Evolutionary conservation across 345 rosid species (phyloP), one percentile per base, ranked within the genome.

Genomic region (Excoecaria cochinchinensis): DNA sequence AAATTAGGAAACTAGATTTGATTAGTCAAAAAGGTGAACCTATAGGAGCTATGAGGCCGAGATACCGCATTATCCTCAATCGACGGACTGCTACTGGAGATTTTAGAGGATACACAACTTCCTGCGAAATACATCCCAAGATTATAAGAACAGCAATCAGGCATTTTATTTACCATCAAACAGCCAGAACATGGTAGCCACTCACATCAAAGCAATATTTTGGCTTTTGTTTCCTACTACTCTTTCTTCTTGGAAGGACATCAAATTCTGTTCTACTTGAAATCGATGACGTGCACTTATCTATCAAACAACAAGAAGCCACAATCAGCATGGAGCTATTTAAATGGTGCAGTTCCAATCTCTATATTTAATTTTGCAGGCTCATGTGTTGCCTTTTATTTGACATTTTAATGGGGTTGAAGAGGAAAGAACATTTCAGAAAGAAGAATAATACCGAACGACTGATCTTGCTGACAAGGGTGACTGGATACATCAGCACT

Each of bases 31-130:
- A 82, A 38, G 76, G 85, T 25, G 85, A 79, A 60, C 83, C 83
- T 6, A 77, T 31, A 2, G 83, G 87, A 72, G 83, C 80, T 60
- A 74, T 59, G 53, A 79, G 85, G 48, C 82, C 85, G 4, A 79
- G 87, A 58, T 81, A 70, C 67, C 81, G 78, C 86, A 84, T 81
- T 78, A 84, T 84, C 82, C 78, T 81, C 46, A 73, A 61, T 24
- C 79, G 76, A 13, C 82, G 86, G 48, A 76, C 68, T 74, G 73
- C 74, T 17, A 36, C 70, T 3, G 67, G 67, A 12, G 79, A 74
- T 73, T 70, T 75, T 15, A 21, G 63, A 19, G 82, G 79, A 74
- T 42, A 69, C 6, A 46, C 58, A 21, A 61, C 81, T 61, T 81
- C 81, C 84, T 81, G 77, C 79, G 76, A 50, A 51, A 21, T 66